Conservation (phyloP, 192 early-diverging fungal genomes). For the Rhizophagus clarus region DNA sequence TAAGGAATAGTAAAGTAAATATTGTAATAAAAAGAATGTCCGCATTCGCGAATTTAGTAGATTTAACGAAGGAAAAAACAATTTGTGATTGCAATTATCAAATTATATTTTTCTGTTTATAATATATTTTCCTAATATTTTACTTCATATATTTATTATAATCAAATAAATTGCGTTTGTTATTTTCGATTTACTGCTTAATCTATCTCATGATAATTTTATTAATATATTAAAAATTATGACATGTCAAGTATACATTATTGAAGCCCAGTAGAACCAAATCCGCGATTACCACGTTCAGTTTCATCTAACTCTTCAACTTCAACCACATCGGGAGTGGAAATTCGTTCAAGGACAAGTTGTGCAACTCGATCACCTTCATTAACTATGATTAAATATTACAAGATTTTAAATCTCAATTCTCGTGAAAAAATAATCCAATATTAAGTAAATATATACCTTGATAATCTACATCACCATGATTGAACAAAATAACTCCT, state of each 20-base stretch:
- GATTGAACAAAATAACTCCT: slow-evolving; percentile 88
- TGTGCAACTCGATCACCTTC: slow-evolving; percentile 96
- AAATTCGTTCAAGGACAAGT: slow-evolving; percentile 87
- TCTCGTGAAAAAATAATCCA: slow-evolving; percentile 50
- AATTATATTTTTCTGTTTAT: background rate
- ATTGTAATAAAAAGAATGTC: background rate
- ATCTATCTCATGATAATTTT: no score
- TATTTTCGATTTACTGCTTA: no score
- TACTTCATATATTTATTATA: no score
- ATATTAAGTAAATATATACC: background rate
- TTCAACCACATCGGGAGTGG: slow-evolving; percentile 76
- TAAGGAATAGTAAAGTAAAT: background rate
- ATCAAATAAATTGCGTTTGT: no score
- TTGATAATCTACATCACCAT: slow-evolving; percentile 59
- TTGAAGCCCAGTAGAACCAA: background rate
- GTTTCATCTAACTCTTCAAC: slow-evolving; percentile 52
- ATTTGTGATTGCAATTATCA: background rate
- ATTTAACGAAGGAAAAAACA: no score
- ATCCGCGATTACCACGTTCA: background rate
- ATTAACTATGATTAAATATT: slow-evolving; percentile 70
- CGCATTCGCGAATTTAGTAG: background rate
- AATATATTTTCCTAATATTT: background rate
- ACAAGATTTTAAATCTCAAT: slow-evolving; percentile 81
- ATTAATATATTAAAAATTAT: no score
- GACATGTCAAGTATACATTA: background rate